Conservation (phyloP, 345 rosid genomes). For the Pseudoturritis turrita region DNA sequence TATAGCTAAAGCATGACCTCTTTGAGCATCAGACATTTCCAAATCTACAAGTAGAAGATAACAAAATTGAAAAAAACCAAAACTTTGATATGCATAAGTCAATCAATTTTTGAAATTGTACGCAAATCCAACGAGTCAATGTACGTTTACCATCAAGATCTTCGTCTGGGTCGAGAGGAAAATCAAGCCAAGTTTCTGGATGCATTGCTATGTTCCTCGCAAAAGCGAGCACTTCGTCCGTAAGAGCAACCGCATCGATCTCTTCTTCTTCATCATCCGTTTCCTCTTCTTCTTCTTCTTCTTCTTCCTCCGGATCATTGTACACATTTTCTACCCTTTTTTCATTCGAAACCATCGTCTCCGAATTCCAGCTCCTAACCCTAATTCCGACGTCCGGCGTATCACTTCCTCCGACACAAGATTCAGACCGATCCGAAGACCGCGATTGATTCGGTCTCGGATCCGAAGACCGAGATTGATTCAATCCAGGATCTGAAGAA, state of each 20-base stretch:
- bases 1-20: conserved; percentile 89
- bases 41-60: conserved; percentile 39
- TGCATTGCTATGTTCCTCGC: conserved; percentile 84
- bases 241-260: conserved; percentile 59
- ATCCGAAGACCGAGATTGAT: conserved; percentile 20
- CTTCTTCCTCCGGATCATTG: conserved; percentile 59
- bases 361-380: conserved; percentile 62
- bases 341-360: conserved; percentile 29
- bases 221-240: conserved; percentile 75
- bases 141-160: conserved; percentile 60
- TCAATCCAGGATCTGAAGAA: conserved; percentile 27
- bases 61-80: background rate
- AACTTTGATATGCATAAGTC: background rate
- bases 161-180: conserved; percentile 62
- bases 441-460: background rate
- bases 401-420: conserved; percentile 58
- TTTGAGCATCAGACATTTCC: conserved; percentile 90
- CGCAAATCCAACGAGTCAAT: background rate
- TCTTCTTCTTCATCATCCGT: conserved; percentile 41
- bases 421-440: conserved; percentile 25
- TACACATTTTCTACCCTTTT: conserved; percentile 33
- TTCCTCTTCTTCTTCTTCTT: conserved; percentile 35
- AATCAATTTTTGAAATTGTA: background rate
- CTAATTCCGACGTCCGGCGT: conserved; percentile 65
- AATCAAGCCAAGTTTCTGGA: conserved; percentile 95